Evolutionary conservation across 495 filamentous ascomycete species (phyloP).

Genomic region (Podospora conica): DNA sequence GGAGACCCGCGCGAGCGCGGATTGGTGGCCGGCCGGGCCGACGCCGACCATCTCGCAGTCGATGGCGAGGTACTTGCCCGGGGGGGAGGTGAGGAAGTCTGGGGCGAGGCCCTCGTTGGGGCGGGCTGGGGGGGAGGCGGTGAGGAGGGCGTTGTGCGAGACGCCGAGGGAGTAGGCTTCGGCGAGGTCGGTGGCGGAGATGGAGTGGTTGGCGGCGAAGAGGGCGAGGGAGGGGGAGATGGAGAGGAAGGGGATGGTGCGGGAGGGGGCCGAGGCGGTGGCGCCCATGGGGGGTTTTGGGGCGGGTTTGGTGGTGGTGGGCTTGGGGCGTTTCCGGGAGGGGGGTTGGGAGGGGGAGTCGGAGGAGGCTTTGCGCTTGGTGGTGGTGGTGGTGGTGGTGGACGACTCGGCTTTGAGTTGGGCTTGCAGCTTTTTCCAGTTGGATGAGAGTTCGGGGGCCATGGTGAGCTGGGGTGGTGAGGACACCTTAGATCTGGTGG

Average conservation of each 20-base stretch:
- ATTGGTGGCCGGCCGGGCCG: slow-evolving; percentile 60
- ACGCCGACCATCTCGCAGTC: slow-evolving; percentile 99
- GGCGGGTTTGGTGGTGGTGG: not conserved
- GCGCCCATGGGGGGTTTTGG: slow-evolving; percentile 30
- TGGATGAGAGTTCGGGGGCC: slow-evolving; percentile 47
- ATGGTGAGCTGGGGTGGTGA: slow-evolving; percentile 14
- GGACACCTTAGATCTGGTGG: not conserved
- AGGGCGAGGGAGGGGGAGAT: slow-evolving; percentile 37
- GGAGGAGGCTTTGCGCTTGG: slow-evolving; percentile 23
- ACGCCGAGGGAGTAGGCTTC: slow-evolving; percentile 51
- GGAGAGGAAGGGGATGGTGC: slow-evolving; percentile 6
- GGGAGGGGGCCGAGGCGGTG: slow-evolving; percentile 26
- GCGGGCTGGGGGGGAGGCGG: slow-evolving; percentile 12
- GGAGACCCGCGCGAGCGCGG: slow-evolving; percentile 73
- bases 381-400: slow-evolving; percentile 11
- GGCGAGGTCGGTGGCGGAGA: slow-evolving; percentile 53
- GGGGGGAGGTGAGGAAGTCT: slow-evolving; percentile 30
- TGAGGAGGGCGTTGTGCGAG: slow-evolving; percentile 25
- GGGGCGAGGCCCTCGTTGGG: slow-evolving; percentile 49
- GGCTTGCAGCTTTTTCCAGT: slow-evolving; percentile 72
- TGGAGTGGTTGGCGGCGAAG: slow-evolving; percentile 52
- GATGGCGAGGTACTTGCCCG: slow-evolving; percentile 83
- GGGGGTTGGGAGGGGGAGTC: slow-evolving; percentile 20
- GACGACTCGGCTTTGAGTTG: slow-evolving; percentile 52
- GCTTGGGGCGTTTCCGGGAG: slow-evolving; percentile 19